A percentile compares a stretch with the other conserved stretches of the same genome.
phyloP scores from a whole-genome alignment of 805 yeast genomes.

The Debaryomyces prosopidis region DNA sequence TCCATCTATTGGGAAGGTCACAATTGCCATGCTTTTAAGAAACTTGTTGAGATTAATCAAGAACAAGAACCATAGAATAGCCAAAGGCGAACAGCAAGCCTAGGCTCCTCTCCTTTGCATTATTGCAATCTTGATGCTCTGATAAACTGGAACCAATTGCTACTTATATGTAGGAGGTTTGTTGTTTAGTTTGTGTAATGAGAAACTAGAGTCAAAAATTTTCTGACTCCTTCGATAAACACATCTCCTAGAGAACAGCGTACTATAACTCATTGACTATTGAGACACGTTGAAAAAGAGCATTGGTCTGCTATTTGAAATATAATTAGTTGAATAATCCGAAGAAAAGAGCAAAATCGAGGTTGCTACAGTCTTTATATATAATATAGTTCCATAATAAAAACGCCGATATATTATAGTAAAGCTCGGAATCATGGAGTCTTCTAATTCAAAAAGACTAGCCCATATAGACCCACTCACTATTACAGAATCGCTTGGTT shows the following conservation, averaged over 20 bases:
- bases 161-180: too few species aligned
- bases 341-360: slow-evolving; percentile 1
- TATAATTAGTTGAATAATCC: too few species aligned
- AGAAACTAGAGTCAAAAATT: too few species aligned
- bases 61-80: slow-evolving; percentile 46
- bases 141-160: too few species aligned
- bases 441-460: slow-evolving; percentile 11
- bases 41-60: slow-evolving; percentile 80
- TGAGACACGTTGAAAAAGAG: too few species aligned
- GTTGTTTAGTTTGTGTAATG: too few species aligned
- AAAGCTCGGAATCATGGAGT: not conserved
- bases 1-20: slow-evolving; percentile 95
- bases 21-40: slow-evolving; percentile 90
- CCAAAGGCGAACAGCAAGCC: not conserved
- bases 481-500: slow-evolving; percentile 71
- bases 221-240: too few species aligned
- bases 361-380: slow-evolving; percentile 5
- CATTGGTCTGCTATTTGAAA: too few species aligned
- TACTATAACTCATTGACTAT: too few species aligned
- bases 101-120: not conserved
- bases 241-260: too few species aligned
- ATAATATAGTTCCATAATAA: slow-evolving; percentile 1
- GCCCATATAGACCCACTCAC: slow-evolving; percentile 50
- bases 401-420: not conserved
- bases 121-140: not conserved